Evolutionary conservation across 257 asterid genomes (phyloP).

Genomic region (Przewalskia tangutica): DNA sequence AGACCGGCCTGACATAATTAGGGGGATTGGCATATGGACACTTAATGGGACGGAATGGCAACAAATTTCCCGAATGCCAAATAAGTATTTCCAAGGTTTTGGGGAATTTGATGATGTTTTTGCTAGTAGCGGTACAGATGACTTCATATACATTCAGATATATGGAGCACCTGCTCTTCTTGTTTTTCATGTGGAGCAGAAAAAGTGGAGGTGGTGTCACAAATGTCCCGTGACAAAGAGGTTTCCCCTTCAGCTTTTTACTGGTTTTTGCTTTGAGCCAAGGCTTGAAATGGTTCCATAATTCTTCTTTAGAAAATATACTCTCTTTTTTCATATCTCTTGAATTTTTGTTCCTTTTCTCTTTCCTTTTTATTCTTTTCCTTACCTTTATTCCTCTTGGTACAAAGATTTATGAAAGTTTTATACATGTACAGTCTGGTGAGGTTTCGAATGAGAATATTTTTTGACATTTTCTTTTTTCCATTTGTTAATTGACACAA

Average conservation of each 20-base stretch:
- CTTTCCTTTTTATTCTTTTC: neutral
- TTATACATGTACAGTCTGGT: neutral
- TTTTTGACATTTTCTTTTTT: neutral
- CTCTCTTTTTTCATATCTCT: neutral
- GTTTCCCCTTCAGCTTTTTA: constrained; percentile 4
- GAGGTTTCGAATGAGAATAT: neutral
- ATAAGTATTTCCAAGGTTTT: neutral
- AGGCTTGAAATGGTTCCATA: constrained; percentile 3
- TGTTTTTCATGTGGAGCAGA: neutral
- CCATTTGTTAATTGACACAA: too few species aligned
- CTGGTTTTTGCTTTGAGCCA: constrained; percentile 10
- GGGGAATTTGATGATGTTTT: constrained; percentile 9
- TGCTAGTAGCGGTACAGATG: neutral
- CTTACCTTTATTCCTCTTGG: neutral
- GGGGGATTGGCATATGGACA: constrained; percentile 6
- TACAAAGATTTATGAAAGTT: neutral
- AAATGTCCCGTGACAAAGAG: neutral
- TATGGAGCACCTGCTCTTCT: constrained; percentile 2
- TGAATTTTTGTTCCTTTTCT: neutral
- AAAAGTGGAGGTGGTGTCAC: neutral
- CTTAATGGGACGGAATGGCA: constrained; percentile 2
- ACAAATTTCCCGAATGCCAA: neutral
- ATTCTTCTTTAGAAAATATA: neutral
- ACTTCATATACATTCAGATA: neutral
- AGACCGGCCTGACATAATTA: neutral